Conservation (phyloP, 1,139 yeast species). For the Candida sp. region DNA sequence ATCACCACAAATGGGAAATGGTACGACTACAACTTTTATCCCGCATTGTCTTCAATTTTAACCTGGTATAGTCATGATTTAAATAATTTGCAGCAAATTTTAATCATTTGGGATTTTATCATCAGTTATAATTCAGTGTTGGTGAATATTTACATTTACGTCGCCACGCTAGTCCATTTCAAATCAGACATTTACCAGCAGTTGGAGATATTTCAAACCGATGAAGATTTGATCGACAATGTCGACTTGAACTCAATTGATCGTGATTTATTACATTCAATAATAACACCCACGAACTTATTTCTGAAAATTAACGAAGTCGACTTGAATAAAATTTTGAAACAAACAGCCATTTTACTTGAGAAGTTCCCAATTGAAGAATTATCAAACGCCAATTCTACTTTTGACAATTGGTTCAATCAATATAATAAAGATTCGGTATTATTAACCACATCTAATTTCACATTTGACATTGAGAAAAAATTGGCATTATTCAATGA, state of each 20-base stretch:
- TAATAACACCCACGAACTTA: slow-evolving; percentile 31
- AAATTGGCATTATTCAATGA: slow-evolving; percentile 2
- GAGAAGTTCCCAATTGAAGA: slow-evolving; percentile 24
- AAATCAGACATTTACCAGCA: slow-evolving; percentile 36
- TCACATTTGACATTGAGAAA: slow-evolving; percentile 1
- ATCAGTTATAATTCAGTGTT: slow-evolving; percentile 45
- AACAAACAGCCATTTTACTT: slow-evolving; percentile 26
- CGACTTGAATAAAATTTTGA: slow-evolving; percentile 35
- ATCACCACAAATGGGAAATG: slow-evolving; percentile 22
- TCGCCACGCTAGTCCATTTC: slow-evolving; percentile 42
- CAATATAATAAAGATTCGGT: slow-evolving; percentile 26
- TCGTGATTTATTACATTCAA: slow-evolving; percentile 43
- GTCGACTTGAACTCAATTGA: slow-evolving; percentile 23
- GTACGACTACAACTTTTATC: slow-evolving; percentile 48
- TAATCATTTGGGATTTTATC: slow-evolving; percentile 61
- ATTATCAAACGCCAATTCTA: slow-evolving; percentile 18
- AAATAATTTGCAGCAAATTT: slow-evolving; percentile 43
- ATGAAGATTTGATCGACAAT: slow-evolving; percentile 5
- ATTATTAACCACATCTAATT: slow-evolving; percentile 19
- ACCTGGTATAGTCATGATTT: slow-evolving; percentile 81
- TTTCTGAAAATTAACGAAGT: slow-evolving; percentile 26
- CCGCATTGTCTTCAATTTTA: slow-evolving; percentile 69
- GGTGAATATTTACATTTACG: slow-evolving; percentile 53
- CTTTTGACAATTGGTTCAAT: slow-evolving; percentile 36
- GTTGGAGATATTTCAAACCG: slow-evolving; percentile 14